phyloP scores from a whole-genome alignment of 768 basidiomycete genomes.

The Calocybe gangraenosa region DNA sequence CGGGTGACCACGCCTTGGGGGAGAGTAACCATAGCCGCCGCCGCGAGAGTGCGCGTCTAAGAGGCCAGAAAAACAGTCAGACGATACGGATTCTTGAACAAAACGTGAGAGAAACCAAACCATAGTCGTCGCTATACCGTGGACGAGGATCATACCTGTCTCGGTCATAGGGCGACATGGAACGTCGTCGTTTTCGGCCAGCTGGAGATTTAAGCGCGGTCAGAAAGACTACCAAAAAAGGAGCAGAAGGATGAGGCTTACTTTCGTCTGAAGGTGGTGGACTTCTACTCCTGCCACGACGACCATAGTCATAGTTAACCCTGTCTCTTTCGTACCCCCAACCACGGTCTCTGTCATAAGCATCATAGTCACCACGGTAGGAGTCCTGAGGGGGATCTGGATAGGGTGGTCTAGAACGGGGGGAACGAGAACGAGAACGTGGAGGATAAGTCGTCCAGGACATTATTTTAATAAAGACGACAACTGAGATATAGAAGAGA shows the following conservation, averaged over 20 bases:
- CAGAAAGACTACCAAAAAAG: constrained; percentile 12
- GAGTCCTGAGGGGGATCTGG: constrained; percentile 54
- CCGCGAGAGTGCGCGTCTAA: constrained; percentile 66
- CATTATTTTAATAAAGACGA: constrained; percentile 55
- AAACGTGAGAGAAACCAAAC: constrained; percentile 36
- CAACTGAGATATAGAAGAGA: constrained; percentile 54
- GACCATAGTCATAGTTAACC: constrained; percentile 58
- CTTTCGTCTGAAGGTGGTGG: constrained; percentile 62
- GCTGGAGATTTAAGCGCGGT: constrained; percentile 22
- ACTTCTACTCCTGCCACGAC: constrained; percentile 76
- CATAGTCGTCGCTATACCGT: constrained; percentile 77
- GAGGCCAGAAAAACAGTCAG: constrained; percentile 12
- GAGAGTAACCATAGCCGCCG: constrained; percentile 54
- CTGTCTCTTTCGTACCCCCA: constrained; percentile 73
- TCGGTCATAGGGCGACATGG: constrained; percentile 77
- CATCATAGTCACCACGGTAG: constrained; percentile 65
- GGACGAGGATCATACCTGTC: constrained; percentile 82
- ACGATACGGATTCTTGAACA: constrained; percentile 6
- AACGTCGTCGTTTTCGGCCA: constrained; percentile 77
- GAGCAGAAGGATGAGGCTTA: constrained; percentile 10
- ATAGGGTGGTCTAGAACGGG: constrained; percentile 55
- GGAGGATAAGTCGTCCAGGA: constrained; percentile 74
- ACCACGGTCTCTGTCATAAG: constrained; percentile 67
- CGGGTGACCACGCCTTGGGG: constrained; percentile 57
- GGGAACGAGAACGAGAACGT: constrained; percentile 83